Evolutionary conservation across 2,329 filamentous ascomycete genomes (phyloP).

Genomic region (Lasiodiplodia citricola): DNA sequence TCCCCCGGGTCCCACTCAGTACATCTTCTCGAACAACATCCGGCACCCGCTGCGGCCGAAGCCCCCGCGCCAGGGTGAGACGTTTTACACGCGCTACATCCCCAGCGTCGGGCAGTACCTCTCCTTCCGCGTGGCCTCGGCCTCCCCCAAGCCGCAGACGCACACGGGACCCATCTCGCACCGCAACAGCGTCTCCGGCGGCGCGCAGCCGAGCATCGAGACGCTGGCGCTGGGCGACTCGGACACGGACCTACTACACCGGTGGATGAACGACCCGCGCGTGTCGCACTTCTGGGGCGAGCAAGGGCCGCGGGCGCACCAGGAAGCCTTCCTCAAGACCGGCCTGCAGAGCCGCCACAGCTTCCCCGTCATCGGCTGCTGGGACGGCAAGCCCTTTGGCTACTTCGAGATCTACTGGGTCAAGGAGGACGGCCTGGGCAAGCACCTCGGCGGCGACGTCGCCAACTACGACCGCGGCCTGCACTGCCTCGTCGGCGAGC

Average conservation of each 20-base stretch:
- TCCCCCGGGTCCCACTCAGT: constrained; percentile 81
- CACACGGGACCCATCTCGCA: constrained; percentile 63
- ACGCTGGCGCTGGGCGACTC: constrained; percentile 46
- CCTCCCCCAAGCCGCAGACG: constrained; percentile 66
- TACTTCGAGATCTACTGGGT: constrained; percentile 99
- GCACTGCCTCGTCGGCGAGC: constrained; percentile 88
- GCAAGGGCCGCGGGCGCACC: constrained; percentile 60
- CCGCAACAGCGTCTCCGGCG: constrained; percentile 56
- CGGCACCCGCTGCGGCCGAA: constrained; percentile 88
- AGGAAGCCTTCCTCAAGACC: constrained; percentile 70
- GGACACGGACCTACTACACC: constrained; percentile 74
- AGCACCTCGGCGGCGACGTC: constrained; percentile 66
- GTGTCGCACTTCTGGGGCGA: constrained; percentile 85
- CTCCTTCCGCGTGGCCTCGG: constrained; percentile 82
- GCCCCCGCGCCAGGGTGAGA: constrained; percentile 85
- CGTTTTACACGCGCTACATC: constrained; percentile 88
- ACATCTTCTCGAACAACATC: constrained; percentile 75
- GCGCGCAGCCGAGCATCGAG: constrained; percentile 39
- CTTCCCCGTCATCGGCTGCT: constrained; percentile 90
- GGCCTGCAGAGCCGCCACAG: constrained; percentile 73
- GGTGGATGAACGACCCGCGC: constrained; percentile 87
- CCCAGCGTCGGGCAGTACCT: constrained; percentile 83
- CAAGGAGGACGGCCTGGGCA: constrained; percentile 83
- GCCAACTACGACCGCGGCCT: constrained; percentile 87
- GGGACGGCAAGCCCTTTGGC: constrained; percentile 93